Evolutionary conservation across 1,284 basidiomycete species (phyloP).

Genomic region (Cutaneotrichosporon sp.): DNA sequence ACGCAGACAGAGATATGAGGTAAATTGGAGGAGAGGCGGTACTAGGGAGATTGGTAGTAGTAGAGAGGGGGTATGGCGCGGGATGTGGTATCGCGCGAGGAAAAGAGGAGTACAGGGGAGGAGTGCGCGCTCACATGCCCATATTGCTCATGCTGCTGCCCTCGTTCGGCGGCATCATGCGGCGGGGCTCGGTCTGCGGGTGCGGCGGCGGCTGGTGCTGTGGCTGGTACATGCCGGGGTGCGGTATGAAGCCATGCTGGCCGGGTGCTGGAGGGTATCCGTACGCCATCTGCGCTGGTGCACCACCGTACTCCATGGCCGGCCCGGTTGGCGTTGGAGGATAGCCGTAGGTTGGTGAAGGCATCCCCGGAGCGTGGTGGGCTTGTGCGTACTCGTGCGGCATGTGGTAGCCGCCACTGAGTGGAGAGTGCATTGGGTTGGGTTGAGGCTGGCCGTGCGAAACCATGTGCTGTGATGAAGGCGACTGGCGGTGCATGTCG

Average conservation of each 20-base stretch:
- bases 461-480: slow-evolving; percentile 26
- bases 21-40: slow-evolving; percentile 1
- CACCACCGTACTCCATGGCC: slow-evolving; percentile 13
- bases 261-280: slow-evolving; percentile 29
- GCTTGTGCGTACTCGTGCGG: slow-evolving; percentile 37
- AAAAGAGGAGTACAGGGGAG: no score
- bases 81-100: not conserved
- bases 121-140: slow-evolving; percentile 29
- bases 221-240: slow-evolving; percentile 28
- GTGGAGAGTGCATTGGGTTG: slow-evolving; percentile 34
- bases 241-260: slow-evolving; percentile 21
- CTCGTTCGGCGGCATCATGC: slow-evolving; percentile 24
- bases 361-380: slow-evolving; percentile 23
- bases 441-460: slow-evolving; percentile 20
- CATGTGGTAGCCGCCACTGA: slow-evolving; percentile 40
- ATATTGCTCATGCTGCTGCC: slow-evolving; percentile 32
- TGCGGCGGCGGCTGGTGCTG: slow-evolving; percentile 20
- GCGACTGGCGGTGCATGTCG: slow-evolving; percentile 40
- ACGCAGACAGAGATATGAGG: not conserved
- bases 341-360: slow-evolving; percentile 24
- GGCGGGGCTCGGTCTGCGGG: slow-evolving; percentile 12
- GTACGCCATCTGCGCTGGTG: slow-evolving; percentile 11
- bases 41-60: not conserved
- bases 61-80: not conserved
- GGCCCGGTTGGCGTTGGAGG: slow-evolving; percentile 23